A percentile compares a stretch with the other conserved stretches of the same genome.
These are phyloP conservation scores for Phaseolus coccineus DNA, from an alignment of 331 rosid species.

Conservation along the genomic window DNA sequence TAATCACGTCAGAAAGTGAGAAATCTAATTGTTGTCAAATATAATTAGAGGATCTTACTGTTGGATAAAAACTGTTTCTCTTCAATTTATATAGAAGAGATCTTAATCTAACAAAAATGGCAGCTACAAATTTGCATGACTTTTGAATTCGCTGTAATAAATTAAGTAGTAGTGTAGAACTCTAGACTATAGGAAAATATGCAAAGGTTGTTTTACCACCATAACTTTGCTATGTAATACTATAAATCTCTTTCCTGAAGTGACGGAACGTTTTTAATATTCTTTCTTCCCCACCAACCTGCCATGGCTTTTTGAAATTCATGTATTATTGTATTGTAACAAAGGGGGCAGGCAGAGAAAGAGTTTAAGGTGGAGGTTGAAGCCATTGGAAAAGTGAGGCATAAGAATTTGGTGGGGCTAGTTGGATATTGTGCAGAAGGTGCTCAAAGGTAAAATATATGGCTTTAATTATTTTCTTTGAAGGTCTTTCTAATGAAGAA, in stretches of 20 bases:
- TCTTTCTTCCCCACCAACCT: not conserved
- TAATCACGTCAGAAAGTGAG: conserved; percentile 5
- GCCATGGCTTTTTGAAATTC: conserved; percentile 15
- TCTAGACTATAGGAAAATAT: not conserved
- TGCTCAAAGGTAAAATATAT: conserved; percentile 69
- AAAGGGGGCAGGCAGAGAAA: conserved; percentile 93
- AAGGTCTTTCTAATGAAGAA: conserved; percentile 23
- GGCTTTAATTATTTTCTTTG: conserved; percentile 15
- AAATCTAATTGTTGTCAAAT: not conserved
- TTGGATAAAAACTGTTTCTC: not conserved
- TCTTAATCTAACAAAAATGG: not conserved
- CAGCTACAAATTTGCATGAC: not conserved
- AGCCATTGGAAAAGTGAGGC: conserved; percentile 99
- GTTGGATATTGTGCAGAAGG: conserved; percentile 97
- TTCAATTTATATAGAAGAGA: not conserved
- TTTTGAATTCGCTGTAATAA: not conserved
- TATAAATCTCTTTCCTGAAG: conserved; percentile 18
- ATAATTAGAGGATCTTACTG: not conserved
- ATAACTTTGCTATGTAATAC: conserved; percentile 11
- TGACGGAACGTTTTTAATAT: not conserved
- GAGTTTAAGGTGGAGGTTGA: conserved; percentile 99
- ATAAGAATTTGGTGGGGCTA: conserved; percentile 94
- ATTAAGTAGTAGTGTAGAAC: conserved; percentile 5
- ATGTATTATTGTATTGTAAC: conserved; percentile 25
- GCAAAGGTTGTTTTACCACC: not conserved